Conservation (phyloP, 352 stramenopile genomes). For the Phytophthora aleatoria region DNA sequence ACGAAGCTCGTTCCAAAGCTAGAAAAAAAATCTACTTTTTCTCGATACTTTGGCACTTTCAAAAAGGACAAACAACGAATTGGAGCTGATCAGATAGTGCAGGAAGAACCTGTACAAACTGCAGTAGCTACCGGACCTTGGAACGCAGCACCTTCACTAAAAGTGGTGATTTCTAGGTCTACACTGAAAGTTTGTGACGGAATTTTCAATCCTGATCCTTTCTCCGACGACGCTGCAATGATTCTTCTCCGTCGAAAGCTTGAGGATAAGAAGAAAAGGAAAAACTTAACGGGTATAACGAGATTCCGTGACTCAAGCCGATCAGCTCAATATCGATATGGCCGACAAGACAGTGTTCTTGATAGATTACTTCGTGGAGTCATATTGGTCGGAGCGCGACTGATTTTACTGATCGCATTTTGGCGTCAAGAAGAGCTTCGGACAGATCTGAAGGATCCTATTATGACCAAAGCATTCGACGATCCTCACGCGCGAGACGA, state of each 20-base stretch:
- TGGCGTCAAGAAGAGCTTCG: constrained; percentile 62
- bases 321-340: constrained; percentile 15
- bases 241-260: constrained; percentile 18
- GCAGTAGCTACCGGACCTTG: constrained; percentile 2
- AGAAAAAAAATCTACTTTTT: neutral
- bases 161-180: constrained; percentile 15
- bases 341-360: neutral
- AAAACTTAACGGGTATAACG: neutral
- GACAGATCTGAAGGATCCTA: constrained; percentile 45
- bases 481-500: constrained; percentile 34
- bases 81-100: constrained; percentile 1
- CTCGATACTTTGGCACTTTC: neutral
- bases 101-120: neutral
- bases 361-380: constrained; percentile 1
- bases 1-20: neutral
- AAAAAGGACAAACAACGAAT: constrained; percentile 5
- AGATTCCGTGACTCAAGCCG: constrained; percentile 5
- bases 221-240: constrained; percentile 27
- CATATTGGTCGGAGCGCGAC: constrained; percentile 1
- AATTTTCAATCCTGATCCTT: constrained; percentile 20
- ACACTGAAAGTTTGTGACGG: constrained; percentile 22
- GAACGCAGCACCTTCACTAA: constrained; percentile 2
- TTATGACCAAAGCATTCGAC: constrained; percentile 44
- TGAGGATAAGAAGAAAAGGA: neutral
- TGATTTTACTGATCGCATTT: constrained; percentile 51